Percentiles rank a stretch among this genome's conserved stretches.
Conservation (phyloP, 78 protist genomes). For the Goniomonas avonlea region DNA sequence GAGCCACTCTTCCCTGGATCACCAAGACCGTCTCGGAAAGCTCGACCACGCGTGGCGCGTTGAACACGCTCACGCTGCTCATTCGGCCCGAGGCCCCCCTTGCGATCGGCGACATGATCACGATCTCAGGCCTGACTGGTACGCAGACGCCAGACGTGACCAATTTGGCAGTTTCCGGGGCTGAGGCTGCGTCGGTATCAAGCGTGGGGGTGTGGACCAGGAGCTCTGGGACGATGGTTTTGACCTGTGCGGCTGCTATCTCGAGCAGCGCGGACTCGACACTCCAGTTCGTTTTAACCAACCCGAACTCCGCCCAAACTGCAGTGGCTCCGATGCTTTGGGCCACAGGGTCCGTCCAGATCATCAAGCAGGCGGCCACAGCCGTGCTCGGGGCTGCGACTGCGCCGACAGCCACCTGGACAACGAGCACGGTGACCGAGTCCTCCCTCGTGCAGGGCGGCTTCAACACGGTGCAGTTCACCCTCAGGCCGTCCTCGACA, state of each 20-base stretch:
- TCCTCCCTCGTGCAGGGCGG: neutral
- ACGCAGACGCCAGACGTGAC: neutral
- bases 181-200: neutral
- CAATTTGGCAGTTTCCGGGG: neutral
- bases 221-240: neutral
- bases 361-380: too few species aligned
- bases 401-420: neutral
- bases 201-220: neutral
- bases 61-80: neutral
- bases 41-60: neutral
- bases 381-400: neutral
- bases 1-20: too few species aligned
- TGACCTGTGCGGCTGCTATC: neutral
- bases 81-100: neutral
- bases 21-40: neutral
- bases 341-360: too few species aligned
- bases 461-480: neutral
- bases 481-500: neutral
- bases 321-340: too few species aligned
- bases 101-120: neutral
- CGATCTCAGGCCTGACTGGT: too few species aligned
- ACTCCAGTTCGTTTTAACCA: too few species aligned
- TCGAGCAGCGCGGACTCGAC: too few species aligned
- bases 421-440: neutral
- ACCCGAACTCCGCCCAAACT: too few species aligned